A percentile compares a stretch with the other conserved stretches of the same genome.
phyloP scores from a whole-genome alignment of 257 asterid genomes.

The Jasminum sambac region DNA sequence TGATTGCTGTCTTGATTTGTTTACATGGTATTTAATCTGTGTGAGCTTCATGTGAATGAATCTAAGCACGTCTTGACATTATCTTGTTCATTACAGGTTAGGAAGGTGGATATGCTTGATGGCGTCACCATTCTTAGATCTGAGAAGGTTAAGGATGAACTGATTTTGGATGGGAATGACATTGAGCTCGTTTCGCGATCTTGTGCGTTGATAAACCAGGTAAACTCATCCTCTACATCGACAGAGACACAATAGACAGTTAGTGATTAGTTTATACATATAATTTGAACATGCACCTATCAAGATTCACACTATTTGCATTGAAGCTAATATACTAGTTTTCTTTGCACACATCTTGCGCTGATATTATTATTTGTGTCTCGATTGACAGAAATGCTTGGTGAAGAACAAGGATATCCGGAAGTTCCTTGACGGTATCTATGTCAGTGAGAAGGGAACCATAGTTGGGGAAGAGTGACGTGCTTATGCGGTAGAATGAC shows the following conservation, averaged over 20 bases:
- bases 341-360: not conserved
- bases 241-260: not conserved
- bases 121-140: slow-evolving; percentile 71
- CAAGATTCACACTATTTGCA: not conserved
- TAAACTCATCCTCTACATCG: slow-evolving; percentile 6
- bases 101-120: slow-evolving; percentile 71
- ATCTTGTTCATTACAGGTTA: not conserved
- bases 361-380: slow-evolving; percentile 6
- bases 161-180: slow-evolving; percentile 76
- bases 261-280: not conserved
- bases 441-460: slow-evolving; percentile 79
- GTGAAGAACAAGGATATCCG: slow-evolving; percentile 86
- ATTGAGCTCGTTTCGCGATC: slow-evolving; percentile 84
- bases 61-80: not conserved
- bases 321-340: not conserved
- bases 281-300: not conserved
- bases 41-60: not conserved
- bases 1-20: not conserved
- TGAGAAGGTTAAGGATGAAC: slow-evolving; percentile 84
- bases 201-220: slow-evolving; percentile 77
- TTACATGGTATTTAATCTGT: not conserved
- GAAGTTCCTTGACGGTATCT: slow-evolving; percentile 84
- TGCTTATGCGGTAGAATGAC: slow-evolving; percentile 3
- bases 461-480: slow-evolving; percentile 58
- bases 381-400: slow-evolving; percentile 63